A percentile compares a stretch with the other conserved stretches of the same genome.
Conservation (phyloP, 305 asterid genomes). For the Euphrasia arctica region DNA sequence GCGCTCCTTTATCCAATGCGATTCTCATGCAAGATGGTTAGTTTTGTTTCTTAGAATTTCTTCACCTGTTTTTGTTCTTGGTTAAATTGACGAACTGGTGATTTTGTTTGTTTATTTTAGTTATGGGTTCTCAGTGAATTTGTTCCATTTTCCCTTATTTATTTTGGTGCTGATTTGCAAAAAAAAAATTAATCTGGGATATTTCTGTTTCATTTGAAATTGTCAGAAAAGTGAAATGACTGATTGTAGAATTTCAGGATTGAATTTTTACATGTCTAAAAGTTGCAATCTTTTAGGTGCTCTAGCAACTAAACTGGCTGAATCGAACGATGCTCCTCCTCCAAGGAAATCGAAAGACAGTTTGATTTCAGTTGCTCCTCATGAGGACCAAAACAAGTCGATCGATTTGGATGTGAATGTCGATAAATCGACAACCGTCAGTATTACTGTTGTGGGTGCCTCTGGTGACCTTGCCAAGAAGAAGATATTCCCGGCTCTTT, state of each 20-base stretch:
- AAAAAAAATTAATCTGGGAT: slow-evolving; percentile 2
- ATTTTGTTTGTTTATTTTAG: not conserved
- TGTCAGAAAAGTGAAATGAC: no score
- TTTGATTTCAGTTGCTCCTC: slow-evolving; percentile 32
- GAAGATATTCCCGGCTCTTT: slow-evolving; percentile 97
- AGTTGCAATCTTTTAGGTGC: slow-evolving; percentile 44
- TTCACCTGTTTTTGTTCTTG: not conserved
- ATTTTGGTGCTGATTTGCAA: slow-evolving; percentile 12
- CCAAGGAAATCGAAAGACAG: slow-evolving; percentile 42
- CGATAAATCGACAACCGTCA: slow-evolving; percentile 62
- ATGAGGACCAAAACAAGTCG: slow-evolving; percentile 31
- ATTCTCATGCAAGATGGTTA: slow-evolving; percentile 75
- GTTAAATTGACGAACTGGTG: not conserved
- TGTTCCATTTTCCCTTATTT: slow-evolving; percentile 7
- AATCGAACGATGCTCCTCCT: slow-evolving; percentile 33
- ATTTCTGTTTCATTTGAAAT: slow-evolving; percentile 9
- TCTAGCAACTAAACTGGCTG: slow-evolving; percentile 37
- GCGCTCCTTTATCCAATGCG: slow-evolving; percentile 37
- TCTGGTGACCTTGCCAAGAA: slow-evolving; percentile 99
- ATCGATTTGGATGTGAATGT: slow-evolving; percentile 27
- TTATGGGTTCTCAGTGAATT: slow-evolving; percentile 16
- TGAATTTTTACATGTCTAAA: slow-evolving; percentile 24
- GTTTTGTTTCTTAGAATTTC: slow-evolving; percentile 23
- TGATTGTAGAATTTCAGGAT: not conserved
- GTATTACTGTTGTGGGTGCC: slow-evolving; percentile 93